These are phyloP conservation scores for Cucumis hystrix DNA, from an alignment of 306 rosid species.

Conservation along the genomic window DNA sequence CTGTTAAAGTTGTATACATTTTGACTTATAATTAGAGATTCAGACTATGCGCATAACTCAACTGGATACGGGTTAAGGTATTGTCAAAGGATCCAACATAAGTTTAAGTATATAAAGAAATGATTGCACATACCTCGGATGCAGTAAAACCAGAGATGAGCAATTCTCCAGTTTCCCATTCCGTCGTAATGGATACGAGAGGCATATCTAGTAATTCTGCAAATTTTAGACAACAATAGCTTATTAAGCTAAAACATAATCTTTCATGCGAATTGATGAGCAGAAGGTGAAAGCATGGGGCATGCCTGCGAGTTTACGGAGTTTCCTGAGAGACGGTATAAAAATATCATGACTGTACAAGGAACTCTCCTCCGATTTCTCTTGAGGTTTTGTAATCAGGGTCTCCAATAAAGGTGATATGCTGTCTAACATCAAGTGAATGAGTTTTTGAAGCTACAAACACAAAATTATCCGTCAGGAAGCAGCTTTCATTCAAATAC, in stretches of 20 bases:
- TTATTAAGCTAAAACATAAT: conserved; percentile 5
- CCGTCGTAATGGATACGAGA: conserved; percentile 56
- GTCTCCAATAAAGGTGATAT: conserved; percentile 53
- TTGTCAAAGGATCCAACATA: no score
- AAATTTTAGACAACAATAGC: neutral
- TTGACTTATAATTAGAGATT: neutral
- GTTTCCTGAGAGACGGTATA: conserved; percentile 63
- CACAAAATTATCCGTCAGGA: conserved; percentile 16
- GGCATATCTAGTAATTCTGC: conserved; percentile 88
- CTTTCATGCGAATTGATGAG: neutral
- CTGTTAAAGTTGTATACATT: conserved; percentile 19
- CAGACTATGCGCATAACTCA: no score
- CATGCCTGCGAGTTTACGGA: conserved; percentile 84
- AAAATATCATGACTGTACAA: conserved; percentile 32
- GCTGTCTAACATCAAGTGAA: conserved; percentile 64
- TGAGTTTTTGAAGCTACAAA: conserved; percentile 62
- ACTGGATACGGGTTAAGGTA: no score
- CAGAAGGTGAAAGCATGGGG: conserved; percentile 25
- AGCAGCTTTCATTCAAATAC: conserved; percentile 1
- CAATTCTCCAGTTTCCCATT: conserved; percentile 74
- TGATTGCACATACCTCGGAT: conserved; percentile 48
- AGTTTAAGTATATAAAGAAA: neutral
- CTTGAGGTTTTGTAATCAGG: conserved; percentile 27
- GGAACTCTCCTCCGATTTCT: conserved; percentile 34
- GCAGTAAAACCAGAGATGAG: conserved; percentile 39